These are phyloP conservation scores for Gossypium rotundifolium DNA, from an alignment of 345 rosid species.

Conservation along the genomic window DNA sequence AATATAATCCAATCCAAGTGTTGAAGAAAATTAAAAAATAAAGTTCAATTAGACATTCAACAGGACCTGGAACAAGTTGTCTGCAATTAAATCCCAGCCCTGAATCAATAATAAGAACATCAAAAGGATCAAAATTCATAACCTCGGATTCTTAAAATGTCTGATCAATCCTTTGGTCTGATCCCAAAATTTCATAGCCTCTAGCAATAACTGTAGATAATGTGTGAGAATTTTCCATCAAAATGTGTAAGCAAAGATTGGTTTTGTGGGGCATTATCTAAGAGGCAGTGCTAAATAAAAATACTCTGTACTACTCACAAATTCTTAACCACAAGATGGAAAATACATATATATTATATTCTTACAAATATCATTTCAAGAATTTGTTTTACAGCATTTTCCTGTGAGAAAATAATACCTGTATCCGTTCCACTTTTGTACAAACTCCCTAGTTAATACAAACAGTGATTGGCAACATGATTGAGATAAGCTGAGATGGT, in stretches of 20 bases:
- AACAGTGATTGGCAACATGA: conserved; percentile 10
- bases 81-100: background rate
- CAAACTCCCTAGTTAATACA: conserved; percentile 24
- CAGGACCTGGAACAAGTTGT: background rate
- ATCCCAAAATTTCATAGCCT: background rate
- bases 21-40: too few species aligned
- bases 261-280: background rate
- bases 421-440: conserved; percentile 29
- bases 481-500: conserved; percentile 15
- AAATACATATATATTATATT: conserved; percentile 7
- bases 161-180: background rate
- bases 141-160: background rate
- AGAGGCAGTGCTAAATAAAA: background rate
- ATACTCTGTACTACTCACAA: background rate
- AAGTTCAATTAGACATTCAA: background rate
- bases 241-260: background rate
- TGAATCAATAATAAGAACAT: background rate
- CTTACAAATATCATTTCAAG: conserved; percentile 30
- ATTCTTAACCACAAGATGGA: background rate
- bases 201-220: background rate
- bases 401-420: conserved; percentile 15
- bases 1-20: too few species aligned
- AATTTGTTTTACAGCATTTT: conserved; percentile 23
- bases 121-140: background rate
- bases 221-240: background rate